A percentile compares a stretch with the other conserved stretches of the same genome.
Evolutionary conservation across 169 alveolate species (phyloP).

Genomic region (Nephromyces sp.): DNA sequence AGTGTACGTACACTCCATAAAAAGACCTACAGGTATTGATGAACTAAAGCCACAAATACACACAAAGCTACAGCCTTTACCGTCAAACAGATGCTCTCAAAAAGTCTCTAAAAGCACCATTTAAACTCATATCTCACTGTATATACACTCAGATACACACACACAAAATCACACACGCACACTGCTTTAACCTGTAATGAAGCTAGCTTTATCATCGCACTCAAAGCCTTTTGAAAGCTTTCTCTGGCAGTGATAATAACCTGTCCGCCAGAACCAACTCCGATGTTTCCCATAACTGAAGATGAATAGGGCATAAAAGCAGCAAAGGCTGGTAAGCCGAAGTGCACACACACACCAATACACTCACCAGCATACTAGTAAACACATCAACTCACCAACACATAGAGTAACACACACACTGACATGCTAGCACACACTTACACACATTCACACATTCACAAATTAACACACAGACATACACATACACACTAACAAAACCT

Average conservation of each 20-base stretch:
- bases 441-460: not conserved
- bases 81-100: too few species aligned
- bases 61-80: too few species aligned
- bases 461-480: not conserved
- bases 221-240: slow-evolving; percentile 34
- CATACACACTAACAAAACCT: not conserved
- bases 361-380: not conserved
- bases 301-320: not conserved
- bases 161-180: too few species aligned
- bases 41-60: too few species aligned
- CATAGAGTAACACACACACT: not conserved
- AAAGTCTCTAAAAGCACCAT: too few species aligned
- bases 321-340: not conserved
- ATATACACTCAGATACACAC: too few species aligned
- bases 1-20: too few species aligned
- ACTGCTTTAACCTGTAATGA: slow-evolving; percentile 54
- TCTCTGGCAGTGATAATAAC: slow-evolving; percentile 50
- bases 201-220: slow-evolving; percentile 66
- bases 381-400: not conserved
- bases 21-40: too few species aligned
- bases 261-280: slow-evolving; percentile 51
- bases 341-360: not conserved
- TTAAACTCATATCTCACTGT: too few species aligned
- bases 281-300: slow-evolving; percentile 35
- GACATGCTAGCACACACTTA: not conserved